Percentiles rank a stretch among this genome's conserved stretches.
These are phyloP conservation scores for Pseudogymnoascus sp. DNA, from an alignment of 2,329 filamentous ascomycete species.

Conservation along the genomic window DNA sequence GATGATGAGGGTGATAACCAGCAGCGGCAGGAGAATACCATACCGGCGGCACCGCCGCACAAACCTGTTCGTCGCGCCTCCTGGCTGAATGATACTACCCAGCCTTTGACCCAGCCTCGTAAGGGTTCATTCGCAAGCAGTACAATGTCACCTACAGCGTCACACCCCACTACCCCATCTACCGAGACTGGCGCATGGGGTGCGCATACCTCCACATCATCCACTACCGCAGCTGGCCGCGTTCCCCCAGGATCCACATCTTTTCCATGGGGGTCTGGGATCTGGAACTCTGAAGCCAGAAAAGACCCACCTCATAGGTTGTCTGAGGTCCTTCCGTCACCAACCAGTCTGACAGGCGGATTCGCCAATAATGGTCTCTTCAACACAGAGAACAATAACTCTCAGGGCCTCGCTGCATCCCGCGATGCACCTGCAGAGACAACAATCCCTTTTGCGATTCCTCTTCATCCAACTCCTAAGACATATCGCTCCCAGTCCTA, in stretches of 20 bases:
- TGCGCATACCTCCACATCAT: conserved; percentile 40
- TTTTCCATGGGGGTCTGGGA: conserved; percentile 71
- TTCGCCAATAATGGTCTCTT: conserved; percentile 34
- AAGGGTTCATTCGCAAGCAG: conserved; percentile 70
- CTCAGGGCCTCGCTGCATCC: conserved; percentile 42
- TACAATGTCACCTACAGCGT: conserved; percentile 70
- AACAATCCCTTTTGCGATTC: conserved; percentile 79
- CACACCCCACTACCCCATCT: conserved; percentile 73
- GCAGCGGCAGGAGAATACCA: conserved; percentile 40
- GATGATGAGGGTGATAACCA: conserved; percentile 79
- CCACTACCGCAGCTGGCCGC: conserved; percentile 34
- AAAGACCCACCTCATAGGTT: conserved; percentile 70
- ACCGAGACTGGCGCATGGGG: conserved; percentile 54
- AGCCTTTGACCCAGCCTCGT: conserved; percentile 52
- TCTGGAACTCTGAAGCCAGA: conserved; percentile 67
- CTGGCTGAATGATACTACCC: conserved; percentile 75
- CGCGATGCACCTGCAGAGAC: conserved; percentile 46
- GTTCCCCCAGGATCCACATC: conserved; percentile 34
- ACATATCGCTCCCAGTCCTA: conserved; percentile 94
- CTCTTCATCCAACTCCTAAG: conserved; percentile 82
- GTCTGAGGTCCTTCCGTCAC: conserved; percentile 66
- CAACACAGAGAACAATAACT: conserved; percentile 37
- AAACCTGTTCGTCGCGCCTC: conserved; percentile 66
- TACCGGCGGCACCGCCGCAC: conserved; percentile 39
- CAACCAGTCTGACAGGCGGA: conserved; percentile 50